phyloP scores from a whole-genome alignment of 345 rosid genomes.

The Citrus cavaleriei region DNA sequence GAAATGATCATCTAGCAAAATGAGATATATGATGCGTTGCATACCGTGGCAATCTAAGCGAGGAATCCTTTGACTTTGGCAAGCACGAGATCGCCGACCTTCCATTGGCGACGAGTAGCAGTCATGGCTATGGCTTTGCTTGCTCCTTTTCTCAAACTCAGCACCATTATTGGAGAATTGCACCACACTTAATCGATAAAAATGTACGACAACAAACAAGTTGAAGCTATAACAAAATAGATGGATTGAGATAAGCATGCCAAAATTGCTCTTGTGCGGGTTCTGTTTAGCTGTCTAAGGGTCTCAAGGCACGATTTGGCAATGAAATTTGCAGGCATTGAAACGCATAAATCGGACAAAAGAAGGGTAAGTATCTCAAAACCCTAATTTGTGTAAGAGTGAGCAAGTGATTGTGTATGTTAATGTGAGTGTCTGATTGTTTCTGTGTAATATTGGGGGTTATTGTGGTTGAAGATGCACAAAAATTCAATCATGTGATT shows the following conservation, averaged over 20 bases:
- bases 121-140: slow-evolving; percentile 71
- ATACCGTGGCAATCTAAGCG: slow-evolving; percentile 95
- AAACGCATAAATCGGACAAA: slow-evolving; percentile 22
- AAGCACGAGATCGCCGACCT: slow-evolving; percentile 94
- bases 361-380: background rate
- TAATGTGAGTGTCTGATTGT: background rate
- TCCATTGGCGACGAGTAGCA: slow-evolving; percentile 85
- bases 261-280: slow-evolving; percentile 33
- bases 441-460: background rate
- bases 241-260: background rate
- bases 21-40: background rate
- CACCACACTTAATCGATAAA: background rate
- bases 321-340: slow-evolving; percentile 55
- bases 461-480: slow-evolving; percentile 7
- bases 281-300: slow-evolving; percentile 34
- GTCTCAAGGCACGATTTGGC: slow-evolving; percentile 33
- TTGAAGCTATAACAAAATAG: background rate
- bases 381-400: slow-evolving; percentile 26
- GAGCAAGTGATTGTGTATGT: background rate
- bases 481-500: too few species aligned
- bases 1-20: background rate
- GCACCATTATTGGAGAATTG: slow-evolving; percentile 54
- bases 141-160: slow-evolving; percentile 69
- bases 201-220: background rate
- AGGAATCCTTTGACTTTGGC: slow-evolving; percentile 95